Evolutionary conservation across 768 basidiomycete genomes (phyloP).

Genomic region (Tylopilus subfusipes): DNA sequence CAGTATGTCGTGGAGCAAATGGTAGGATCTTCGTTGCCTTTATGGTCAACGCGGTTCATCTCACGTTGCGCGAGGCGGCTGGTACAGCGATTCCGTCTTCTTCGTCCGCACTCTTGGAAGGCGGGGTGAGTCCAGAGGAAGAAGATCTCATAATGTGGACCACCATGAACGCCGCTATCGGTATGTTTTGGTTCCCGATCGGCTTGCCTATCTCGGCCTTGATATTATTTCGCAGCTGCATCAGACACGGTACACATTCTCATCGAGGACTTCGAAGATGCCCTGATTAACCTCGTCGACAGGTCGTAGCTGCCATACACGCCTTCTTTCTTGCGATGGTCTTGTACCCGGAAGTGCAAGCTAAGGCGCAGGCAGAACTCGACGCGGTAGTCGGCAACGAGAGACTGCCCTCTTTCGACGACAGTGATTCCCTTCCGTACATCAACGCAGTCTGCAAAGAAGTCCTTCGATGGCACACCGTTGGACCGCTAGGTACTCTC

Average conservation of each 20-base stretch:
- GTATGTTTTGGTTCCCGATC: background rate
- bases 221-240: background rate
- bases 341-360: slow-evolving; percentile 23
- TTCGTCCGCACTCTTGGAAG: slow-evolving; percentile 12
- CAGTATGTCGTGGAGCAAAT: slow-evolving; percentile 44
- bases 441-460: slow-evolving; percentile 27
- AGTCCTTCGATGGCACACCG: slow-evolving; percentile 23
- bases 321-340: slow-evolving; percentile 27
- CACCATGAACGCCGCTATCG: background rate
- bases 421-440: slow-evolving; percentile 25
- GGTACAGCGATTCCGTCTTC: slow-evolving; percentile 21
- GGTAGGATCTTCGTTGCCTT: slow-evolving; percentile 25
- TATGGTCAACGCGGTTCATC: background rate
- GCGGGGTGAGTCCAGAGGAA: slow-evolving; percentile 12
- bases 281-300: background rate
- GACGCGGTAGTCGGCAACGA: slow-evolving; percentile 22
- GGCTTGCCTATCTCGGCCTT: background rate
- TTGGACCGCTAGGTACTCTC: slow-evolving; percentile 12
- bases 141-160: slow-evolving; percentile 24
- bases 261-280: slow-evolving; percentile 37
- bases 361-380: slow-evolving; percentile 24
- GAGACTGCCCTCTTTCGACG: slow-evolving; percentile 20
- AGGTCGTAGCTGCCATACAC: slow-evolving; percentile 15
- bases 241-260: slow-evolving; percentile 12
- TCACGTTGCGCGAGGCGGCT: slow-evolving; percentile 9